Percentiles rank a stretch among this genome's conserved stretches.
phyloP scores from a whole-genome alignment of 768 basidiomycete species.

The Aureoboletus auriporus region DNA sequence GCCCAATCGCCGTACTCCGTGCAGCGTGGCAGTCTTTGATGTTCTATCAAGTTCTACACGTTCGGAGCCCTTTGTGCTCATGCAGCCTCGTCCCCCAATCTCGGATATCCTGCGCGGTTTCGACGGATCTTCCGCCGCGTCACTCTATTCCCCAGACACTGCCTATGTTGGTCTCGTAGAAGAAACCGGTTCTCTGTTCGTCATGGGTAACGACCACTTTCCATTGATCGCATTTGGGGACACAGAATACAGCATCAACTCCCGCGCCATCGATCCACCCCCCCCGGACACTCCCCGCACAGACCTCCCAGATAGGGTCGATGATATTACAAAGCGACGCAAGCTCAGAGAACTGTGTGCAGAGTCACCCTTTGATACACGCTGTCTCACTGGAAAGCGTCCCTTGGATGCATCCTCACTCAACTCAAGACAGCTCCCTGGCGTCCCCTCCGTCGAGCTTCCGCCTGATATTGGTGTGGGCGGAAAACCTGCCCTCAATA shows the following conservation, averaged over 20 bases:
- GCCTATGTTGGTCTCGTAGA: constrained; percentile 82
- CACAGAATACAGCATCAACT: constrained; percentile 32
- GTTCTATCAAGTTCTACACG: constrained; percentile 49
- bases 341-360: constrained; percentile 40
- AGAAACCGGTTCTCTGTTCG: constrained; percentile 72
- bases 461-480: constrained; percentile 23
- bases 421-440: constrained; percentile 58
- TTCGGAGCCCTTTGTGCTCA: constrained; percentile 70
- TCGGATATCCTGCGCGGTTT: constrained; percentile 62
- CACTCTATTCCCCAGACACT: constrained; percentile 44
- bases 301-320: constrained; percentile 40
- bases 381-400: constrained; percentile 63
- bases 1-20: neutral
- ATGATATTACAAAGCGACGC: constrained; percentile 42
- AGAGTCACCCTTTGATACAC: constrained; percentile 40
- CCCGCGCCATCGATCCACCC: constrained; percentile 33
- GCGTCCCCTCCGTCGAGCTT: constrained; percentile 39
- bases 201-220: constrained; percentile 77
- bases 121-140: constrained; percentile 31
- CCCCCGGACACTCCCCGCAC: constrained; percentile 26
- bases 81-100: constrained; percentile 79
- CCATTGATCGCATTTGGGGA: constrained; percentile 78
- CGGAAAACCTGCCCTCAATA: constrained; percentile 8
- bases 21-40: constrained; percentile 81
- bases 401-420: constrained; percentile 45